Evolutionary conservation across 2,329 filamentous ascomycete genomes (phyloP), one percentile per base, ranked within the genome.

Genomic region (Penicillium frequentans): DNA sequence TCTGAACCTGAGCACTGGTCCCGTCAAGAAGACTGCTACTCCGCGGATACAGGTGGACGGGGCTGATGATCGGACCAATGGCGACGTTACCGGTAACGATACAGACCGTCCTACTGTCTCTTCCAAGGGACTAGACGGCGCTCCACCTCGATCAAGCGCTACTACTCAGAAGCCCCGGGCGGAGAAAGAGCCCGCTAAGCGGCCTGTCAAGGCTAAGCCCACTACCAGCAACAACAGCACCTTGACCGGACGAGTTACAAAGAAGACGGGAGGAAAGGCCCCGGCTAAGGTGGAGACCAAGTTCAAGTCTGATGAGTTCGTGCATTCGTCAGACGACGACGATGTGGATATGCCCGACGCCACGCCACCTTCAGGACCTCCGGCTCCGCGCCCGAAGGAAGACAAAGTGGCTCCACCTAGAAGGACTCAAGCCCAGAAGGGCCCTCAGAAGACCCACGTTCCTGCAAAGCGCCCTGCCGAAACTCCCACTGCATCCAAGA

Each of bases 281-380:
- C 61, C 68, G 21, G 59, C 71, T n/a, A 77, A 77, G 58, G 60
- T 68, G 27, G 77, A 77, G 48, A 68, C 67, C 48, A 78, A 81
- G 63, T 77, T 81, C 71, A 84, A 84, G 66, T 84, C 81, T 9
- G 77, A 79, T 1, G 82, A 84, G 66, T 77, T 79, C 52, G 79
- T 84, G 23, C 75, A 81, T 54, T 80, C 82, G 63, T 84, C 82
- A 1, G 79, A 81, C 49, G 77, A 79, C 47, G 78, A 81, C 46
- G 73, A 75, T 44, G 76, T 77, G 47, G 79, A 78, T 37, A 72
- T 77, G 57, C 62, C 66, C 13, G 73, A 78, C 60, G 66, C 61
- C 24, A 50, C 63, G 13, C 52, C 58, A 33, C 27, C 19, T 5
- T 59, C 67, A 48, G 65, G 64, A 42, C 60, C 62, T 35, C 49